These are phyloP conservation scores for Lachnellula subtilissima DNA, from an alignment of 2,329 filamentous ascomycete genomes.

Conservation along the genomic window DNA sequence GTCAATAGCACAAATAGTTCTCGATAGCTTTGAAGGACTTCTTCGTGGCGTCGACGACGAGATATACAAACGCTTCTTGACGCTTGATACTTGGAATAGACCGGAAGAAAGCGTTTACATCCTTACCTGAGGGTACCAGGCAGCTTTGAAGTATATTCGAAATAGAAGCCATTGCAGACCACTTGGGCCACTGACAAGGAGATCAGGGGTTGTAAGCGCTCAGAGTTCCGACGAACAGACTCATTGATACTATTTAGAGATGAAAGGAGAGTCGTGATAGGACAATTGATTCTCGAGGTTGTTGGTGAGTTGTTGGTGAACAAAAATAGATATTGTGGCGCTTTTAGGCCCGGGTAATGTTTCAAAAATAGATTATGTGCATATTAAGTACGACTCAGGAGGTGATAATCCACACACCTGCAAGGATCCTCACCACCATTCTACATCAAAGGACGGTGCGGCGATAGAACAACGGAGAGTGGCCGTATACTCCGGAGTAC, in stretches of 20 bases:
- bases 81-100: background rate
- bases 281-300: background rate
- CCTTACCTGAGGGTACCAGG: background rate
- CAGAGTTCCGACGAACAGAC: background rate
- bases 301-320: background rate
- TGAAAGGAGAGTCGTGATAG: background rate
- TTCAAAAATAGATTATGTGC: background rate
- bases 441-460: background rate
- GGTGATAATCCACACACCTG: background rate
- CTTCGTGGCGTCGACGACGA: slow-evolving; percentile 1
- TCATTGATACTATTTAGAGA: background rate
- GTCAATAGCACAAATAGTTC: background rate
- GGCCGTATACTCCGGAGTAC: background rate
- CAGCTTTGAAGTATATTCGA: background rate
- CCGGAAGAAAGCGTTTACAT: background rate
- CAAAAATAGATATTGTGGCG: background rate
- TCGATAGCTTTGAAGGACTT: background rate
- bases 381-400: background rate
- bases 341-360: background rate
- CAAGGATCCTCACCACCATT: background rate
- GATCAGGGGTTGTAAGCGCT: background rate
- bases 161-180: slow-evolving; percentile 3
- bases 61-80: slow-evolving; percentile 3
- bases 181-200: background rate
- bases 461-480: background rate